Evolutionary conservation across 345 rosid genomes (phyloP), one percentile per base, ranked within the genome.

Genomic region (Sapria himalayana): DNA sequence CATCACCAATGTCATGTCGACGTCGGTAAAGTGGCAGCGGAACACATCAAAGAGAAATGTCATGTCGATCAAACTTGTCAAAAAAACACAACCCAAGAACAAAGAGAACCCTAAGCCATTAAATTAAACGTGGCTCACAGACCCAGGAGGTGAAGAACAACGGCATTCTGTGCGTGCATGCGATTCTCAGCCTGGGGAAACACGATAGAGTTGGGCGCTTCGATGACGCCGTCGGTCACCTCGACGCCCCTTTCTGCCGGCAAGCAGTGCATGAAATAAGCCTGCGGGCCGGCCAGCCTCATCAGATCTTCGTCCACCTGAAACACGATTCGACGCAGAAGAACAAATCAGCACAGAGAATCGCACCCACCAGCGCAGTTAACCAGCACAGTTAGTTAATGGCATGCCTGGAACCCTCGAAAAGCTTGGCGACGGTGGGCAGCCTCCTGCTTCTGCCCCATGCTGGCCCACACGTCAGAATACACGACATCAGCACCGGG

Each of bases 401-500:
- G 38, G 35, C 1, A 33, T 46, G 77, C 98, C 92, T 89, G 95
- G 68, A 84, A 82, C 45, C 95, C 98, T 61, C 77, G 72, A 47
- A 89, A 82, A 23, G 52, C 81, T 71, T 79, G 65, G 17, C 50
- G 75, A 19, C 95, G 86, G 37, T 59, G 38, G 40, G 80, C 92
- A 45, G 95, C 92, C 71, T 89, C 95, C 45, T 89, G 91, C 61
- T 79, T 89, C 49, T 89, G 98, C 17, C 98, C 95, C 95, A 79
- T 74, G 57, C 95, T 82, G 43, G 98, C 95, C 98, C 95, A 77
- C 45, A 72, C 95, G 59, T 89, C 98, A 13, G 98, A 82, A 70
- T 74, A 89, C n/a, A 89, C 95, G 46, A 89, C 92, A 76, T 89
- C 93, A 49, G 92, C 93, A 50, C 73, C 86, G 50, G 46, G 55